Evolutionary conservation across 768 basidiomycete species (phyloP).

Genomic region (Lepiota venenata): DNA sequence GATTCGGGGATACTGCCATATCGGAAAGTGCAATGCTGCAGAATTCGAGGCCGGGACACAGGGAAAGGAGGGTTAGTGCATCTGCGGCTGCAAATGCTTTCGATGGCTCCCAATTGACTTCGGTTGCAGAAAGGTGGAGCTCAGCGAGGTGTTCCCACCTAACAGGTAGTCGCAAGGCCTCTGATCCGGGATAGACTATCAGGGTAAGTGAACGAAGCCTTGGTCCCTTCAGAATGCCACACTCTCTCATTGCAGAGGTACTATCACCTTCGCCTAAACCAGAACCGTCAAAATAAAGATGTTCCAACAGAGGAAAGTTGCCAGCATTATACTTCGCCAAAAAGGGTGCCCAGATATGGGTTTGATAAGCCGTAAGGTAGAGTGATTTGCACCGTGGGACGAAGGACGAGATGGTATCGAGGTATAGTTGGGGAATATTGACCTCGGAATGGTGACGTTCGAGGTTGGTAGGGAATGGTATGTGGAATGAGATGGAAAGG

Average conservation of each 20-base stretch:
- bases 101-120: not conserved
- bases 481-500: not conserved
- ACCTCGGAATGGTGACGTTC: not conserved
- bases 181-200: not conserved
- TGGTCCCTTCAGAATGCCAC: not conserved
- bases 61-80: not conserved
- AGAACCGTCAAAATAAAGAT: not conserved
- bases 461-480: not conserved
- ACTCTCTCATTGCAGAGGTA: not conserved
- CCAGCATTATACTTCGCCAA: not conserved
- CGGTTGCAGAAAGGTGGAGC: not conserved
- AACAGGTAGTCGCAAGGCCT: not conserved
- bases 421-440: not conserved
- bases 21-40: not conserved
- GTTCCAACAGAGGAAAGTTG: not conserved
- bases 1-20: not conserved
- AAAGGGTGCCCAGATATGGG: not conserved
- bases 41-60: not conserved
- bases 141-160: not conserved
- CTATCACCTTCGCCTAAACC: not conserved
- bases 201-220: not conserved
- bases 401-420: conserved; percentile 2
- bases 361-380: not conserved
- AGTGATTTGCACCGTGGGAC: conserved; percentile 3
- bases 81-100: not conserved